Conservation (phyloP, 148 eudicot genomes). For the Rhododendron vialii region DNA sequence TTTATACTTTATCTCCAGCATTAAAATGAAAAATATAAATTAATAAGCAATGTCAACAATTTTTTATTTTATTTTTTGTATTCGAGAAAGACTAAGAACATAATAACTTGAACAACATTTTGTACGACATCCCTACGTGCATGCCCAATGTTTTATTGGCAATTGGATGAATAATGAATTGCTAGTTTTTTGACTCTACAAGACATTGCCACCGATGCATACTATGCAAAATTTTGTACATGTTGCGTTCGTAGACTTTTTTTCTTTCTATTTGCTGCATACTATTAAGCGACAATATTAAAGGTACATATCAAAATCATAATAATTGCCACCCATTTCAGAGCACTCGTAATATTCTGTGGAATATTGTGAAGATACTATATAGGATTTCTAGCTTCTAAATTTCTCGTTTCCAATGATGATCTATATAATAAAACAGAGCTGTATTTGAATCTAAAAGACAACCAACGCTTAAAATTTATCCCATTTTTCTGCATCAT, state of each 20-base stretch:
- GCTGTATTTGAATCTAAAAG: no score
- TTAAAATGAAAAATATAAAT: no score
- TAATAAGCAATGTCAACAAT: background rate
- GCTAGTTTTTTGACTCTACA: background rate
- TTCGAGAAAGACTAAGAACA: no score
- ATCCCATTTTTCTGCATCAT: no score
- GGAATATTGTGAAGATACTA: background rate
- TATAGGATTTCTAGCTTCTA: background rate
- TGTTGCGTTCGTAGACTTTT: background rate
- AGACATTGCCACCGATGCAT: background rate
- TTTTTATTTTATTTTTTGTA: no score
- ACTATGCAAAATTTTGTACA: background rate
- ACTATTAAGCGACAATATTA: background rate
- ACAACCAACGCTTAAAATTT: no score
- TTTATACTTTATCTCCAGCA: no score
- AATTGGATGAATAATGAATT: no score
- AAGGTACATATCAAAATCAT: background rate
- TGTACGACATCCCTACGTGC: no score
- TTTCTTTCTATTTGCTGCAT: background rate
- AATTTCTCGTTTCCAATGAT: no score
- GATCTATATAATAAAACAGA: no score
- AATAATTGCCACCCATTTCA: background rate
- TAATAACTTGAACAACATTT: no score
- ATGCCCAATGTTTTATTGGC: background rate
- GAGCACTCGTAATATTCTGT: background rate